Percentiles rank a stretch among this genome's conserved stretches.
These are phyloP conservation scores for Hydrangea macrophylla DNA, from an alignment of 148 eudicot species.

Conservation along the genomic window DNA sequence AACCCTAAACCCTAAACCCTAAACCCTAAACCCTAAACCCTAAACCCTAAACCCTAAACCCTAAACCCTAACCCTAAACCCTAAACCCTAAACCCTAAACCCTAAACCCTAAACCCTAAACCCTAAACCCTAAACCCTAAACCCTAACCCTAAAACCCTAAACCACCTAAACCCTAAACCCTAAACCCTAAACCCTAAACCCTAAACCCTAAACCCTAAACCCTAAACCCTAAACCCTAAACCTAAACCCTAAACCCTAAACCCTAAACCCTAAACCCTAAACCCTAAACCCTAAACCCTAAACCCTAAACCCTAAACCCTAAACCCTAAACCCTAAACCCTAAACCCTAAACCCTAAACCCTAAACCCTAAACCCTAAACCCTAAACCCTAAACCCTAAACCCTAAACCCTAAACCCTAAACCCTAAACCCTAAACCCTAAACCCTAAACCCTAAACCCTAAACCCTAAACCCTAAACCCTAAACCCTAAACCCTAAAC, in stretches of 20 bases:
- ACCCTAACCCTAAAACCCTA: background rate
- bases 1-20: constrained; percentile 6
- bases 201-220: constrained; percentile 9
- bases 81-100: constrained; percentile 10
- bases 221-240: constrained; percentile 10
- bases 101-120: constrained; percentile 4
- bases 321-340: background rate
- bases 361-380: background rate
- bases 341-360: background rate
- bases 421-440: background rate
- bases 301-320: background rate
- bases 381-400: background rate
- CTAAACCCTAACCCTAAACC: constrained; percentile 9
- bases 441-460: background rate
- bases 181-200: constrained; percentile 7
- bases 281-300: background rate
- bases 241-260: background rate
- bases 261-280: constrained; percentile 6
- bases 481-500: constrained; percentile 1
- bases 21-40: constrained; percentile 8
- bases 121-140: constrained; percentile 8
- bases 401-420: background rate
- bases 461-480: background rate
- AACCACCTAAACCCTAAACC: constrained; percentile 7
- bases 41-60: constrained; percentile 12